Evolutionary conservation across 106 monocot species (phyloP).

Genomic region (Dendrobium nobile): DNA sequence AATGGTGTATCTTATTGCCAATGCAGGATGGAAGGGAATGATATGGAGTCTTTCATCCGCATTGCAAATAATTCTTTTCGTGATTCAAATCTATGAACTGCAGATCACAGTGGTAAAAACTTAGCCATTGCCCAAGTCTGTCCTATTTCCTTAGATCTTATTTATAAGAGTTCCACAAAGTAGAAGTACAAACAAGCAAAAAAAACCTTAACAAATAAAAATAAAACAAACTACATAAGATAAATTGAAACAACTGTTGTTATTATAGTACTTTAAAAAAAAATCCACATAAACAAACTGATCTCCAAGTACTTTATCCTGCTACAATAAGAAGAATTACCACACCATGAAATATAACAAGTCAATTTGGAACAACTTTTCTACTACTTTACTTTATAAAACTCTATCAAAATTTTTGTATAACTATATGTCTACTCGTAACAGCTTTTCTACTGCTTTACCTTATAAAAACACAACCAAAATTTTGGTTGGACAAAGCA

Average conservation of each 20-base stretch:
- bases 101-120: background rate
- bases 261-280: background rate
- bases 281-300: background rate
- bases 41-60: background rate
- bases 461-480: too few relatives aligned
- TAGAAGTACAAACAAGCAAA: background rate
- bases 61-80: background rate
- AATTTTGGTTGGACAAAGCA: too few relatives aligned
- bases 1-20: background rate
- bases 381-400: too few relatives aligned
- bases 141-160: too few relatives aligned
- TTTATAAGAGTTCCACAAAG: background rate
- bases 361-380: too few relatives aligned
- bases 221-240: background rate
- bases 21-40: background rate
- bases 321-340: too few relatives aligned
- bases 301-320: background rate
- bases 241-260: background rate
- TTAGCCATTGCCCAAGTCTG: too few relatives aligned
- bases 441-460: too few relatives aligned
- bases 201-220: background rate
- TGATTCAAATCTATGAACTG: background rate
- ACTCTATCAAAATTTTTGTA: too few relatives aligned
- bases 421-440: too few relatives aligned
- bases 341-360: too few relatives aligned